Conservation (phyloP, 1,139 yeast genomes). For the Suhomyces bolitotheri region DNA sequence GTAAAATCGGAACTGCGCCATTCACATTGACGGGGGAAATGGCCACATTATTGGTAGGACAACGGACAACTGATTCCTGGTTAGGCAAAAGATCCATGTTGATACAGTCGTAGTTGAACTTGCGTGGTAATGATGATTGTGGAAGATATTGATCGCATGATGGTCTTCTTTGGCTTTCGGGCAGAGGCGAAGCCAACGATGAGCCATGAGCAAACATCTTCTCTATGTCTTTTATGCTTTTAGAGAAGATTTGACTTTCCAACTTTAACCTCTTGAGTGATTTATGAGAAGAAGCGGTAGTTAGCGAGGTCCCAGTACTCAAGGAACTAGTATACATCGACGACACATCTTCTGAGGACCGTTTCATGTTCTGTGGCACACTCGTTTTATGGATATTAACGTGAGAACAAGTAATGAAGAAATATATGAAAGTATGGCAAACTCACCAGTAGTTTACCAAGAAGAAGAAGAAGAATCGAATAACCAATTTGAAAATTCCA, state of each 20-base stretch:
- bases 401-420: neutral
- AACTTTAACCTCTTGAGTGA: conserved; percentile 27
- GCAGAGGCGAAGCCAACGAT: neutral
- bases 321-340: conserved; percentile 9
- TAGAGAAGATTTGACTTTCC: conserved; percentile 32
- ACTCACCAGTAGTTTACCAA: conserved; percentile 8
- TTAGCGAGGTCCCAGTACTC: conserved; percentile 8
- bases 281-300: conserved; percentile 16
- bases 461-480: neutral
- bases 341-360: conserved; percentile 11
- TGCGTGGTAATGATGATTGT: conserved; percentile 6
- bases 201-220: conserved; percentile 21
- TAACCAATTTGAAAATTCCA: neutral
- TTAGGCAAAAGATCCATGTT: conserved; percentile 23
- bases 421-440: neutral
- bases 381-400: neutral
- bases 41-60: neutral
- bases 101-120: conserved; percentile 28
- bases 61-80: neutral
- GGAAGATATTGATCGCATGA: conserved; percentile 10
- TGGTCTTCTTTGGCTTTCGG: conserved; percentile 5
- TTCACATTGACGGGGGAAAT: neutral
- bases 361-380: conserved; percentile 7
- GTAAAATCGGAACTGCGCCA: conserved; percentile 10
- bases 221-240: conserved; percentile 32